Base-by-base conservation (phyloP, 306 rosid species). In the Luffa aegyptiaca region DNA sequence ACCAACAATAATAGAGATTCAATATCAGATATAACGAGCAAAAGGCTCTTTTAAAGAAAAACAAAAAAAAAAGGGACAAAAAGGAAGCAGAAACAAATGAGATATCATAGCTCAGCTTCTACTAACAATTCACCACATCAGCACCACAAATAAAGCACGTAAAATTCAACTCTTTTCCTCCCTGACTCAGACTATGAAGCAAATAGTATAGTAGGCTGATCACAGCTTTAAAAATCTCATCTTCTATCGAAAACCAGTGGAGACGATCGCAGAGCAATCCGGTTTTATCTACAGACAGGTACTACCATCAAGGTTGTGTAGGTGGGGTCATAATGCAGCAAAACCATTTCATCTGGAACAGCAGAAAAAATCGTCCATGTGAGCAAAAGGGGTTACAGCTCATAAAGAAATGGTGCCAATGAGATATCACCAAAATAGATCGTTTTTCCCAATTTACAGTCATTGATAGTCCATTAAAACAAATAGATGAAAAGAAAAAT, bases 271-370 rank as follows among this genome's bases (percentile, higher is more conserved):
- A 84, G 91, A 84, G 79, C 84, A 79, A 81, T 85, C 73, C 79
- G 82, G 80, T 84, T 66, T 0, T 89, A 85, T 88, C 82, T 76
- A 85, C 86, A 86, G 82, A 85, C 89, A 52, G 85, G 75, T 81
- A 56, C 81, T 73, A 58, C 52, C 57, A 69, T 78, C 81, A 90
- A 82, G 97, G 86, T 80, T 92, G 86, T 0, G 93, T 88, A 18
- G 92, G 85, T 79, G 98, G 93, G 72, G 79, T 85, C 79, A 89
- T 90, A 66, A 95, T 64, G 92, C 99, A 95, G 97, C 99, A 95
- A 82, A 93, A 93, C 99, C 99, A 92, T 91, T 95, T 95, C 85
- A 89, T 95, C 99, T 93, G 97, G 52, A 84, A 85, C 83, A 83
- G 76, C 52, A 80, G 45, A 49, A 48, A 48, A 69, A 85, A 86